Evolutionary conservation across 1,139 yeast species (phyloP).

Genomic region (Debaryomyces sp.): DNA sequence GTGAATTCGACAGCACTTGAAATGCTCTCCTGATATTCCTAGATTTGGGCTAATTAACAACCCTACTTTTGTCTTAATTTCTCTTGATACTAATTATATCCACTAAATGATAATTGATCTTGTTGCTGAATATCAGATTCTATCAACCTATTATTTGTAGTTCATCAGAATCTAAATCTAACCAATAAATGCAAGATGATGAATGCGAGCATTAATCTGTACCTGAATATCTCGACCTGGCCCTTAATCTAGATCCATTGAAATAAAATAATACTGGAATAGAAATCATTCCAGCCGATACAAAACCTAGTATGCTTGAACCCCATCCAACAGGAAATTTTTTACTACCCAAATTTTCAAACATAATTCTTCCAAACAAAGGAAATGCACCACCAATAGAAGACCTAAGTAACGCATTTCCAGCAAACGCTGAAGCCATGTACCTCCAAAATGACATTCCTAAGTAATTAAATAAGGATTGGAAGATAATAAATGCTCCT

Average conservation of each 20-base stretch:
- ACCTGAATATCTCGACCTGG: slow-evolving; percentile 37
- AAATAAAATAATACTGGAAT: slow-evolving; percentile 51
- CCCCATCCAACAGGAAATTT: slow-evolving; percentile 63
- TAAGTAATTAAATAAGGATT: slow-evolving; percentile 38
- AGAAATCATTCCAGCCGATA: slow-evolving; percentile 41
- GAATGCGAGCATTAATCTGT: too few species aligned
- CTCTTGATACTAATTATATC: too few species aligned
- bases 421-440: slow-evolving; percentile 62
- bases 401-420: slow-evolving; percentile 55
- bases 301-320: slow-evolving; percentile 47
- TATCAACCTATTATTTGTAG: too few species aligned
- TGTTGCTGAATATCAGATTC: too few species aligned
- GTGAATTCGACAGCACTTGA: too few species aligned
- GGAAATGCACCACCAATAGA: slow-evolving; percentile 65
- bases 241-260: slow-evolving; percentile 52
- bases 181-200: too few species aligned
- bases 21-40: too few species aligned
- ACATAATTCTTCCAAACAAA: slow-evolving; percentile 57
- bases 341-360: slow-evolving; percentile 42
- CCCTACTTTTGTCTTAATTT: too few species aligned
- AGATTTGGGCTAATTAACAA: too few species aligned
- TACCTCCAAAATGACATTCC: slow-evolving; percentile 37
- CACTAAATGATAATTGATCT: too few species aligned
- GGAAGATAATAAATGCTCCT: slow-evolving; percentile 45
- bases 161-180: too few species aligned